Base-by-base conservation (phyloP, 148 eudicot genomes). In the Diospyros kaki region DNA sequence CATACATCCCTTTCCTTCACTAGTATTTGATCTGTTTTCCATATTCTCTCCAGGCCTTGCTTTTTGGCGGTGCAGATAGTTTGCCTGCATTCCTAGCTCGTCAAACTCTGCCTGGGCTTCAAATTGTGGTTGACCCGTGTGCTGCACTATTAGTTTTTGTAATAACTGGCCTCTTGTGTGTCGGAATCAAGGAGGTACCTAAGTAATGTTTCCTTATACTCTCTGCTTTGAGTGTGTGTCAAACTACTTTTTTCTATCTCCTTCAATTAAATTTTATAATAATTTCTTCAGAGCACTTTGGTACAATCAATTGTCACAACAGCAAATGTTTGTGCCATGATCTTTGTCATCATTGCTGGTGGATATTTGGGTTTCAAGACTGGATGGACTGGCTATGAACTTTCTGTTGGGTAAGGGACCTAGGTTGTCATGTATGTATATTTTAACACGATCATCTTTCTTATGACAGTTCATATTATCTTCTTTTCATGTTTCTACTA, bases 141-240 rank as follows among this genome's bases (percentile, higher is more conserved):
- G 98, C 98, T 41, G 94, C 94, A 61, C 63, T 92, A 56, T 81
- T 95, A 42, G 89, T 90, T 73, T 73, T 89, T 52, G 69, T 90
- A 79, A 96, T 89, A 79, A 90, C 98, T 14, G 86, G 83, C 60
- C 96, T 95, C 54, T 81, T 95, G 69, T 92, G 97, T 79, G 84
- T 90, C 28, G 98, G 98, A 70, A 95, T 95, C 84, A 95, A 95
- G 81, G 98, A 95, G 98, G 98, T 95, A 80, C 15, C 48, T 59
- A 6, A 59, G 44, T 72, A 58, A 53, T 17, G 1, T 76, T 41
- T 50, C 68, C 41, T 50, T 58, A 59, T 66, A 41, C 55, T n/a
- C 60, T 58, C 17, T 78, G n/a, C 11, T 12, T 44, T n/a, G 60
- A 51, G 11, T 38, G 51, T 41, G 40, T 45, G 43, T 41, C 53